phyloP scores from a whole-genome alignment of 2,329 filamentous ascomycete genomes.

The Pseudogymnoascus sp. region DNA sequence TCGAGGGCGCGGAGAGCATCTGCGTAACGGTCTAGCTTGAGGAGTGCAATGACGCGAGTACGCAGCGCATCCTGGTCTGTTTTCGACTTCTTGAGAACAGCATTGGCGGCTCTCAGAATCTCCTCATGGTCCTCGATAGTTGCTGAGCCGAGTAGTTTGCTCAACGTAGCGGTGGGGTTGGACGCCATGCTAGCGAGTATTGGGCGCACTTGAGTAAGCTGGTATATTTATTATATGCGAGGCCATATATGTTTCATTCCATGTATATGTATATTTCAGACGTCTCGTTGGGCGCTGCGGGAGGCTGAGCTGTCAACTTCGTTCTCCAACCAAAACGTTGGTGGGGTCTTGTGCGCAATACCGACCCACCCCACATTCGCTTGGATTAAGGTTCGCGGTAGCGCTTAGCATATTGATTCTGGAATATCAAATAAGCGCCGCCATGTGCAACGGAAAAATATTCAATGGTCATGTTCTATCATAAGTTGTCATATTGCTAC shows the following conservation, averaged over 20 bases:
- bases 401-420: slow-evolving; percentile 6
- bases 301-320: slow-evolving; percentile 13
- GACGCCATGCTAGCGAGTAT: slow-evolving; percentile 24
- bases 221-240: slow-evolving; percentile 1
- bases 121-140: slow-evolving; percentile 67
- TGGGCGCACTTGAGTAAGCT: not conserved
- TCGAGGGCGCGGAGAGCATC: slow-evolving; percentile 67
- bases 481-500: not conserved
- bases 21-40: slow-evolving; percentile 77
- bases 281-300: not conserved
- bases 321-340: slow-evolving; percentile 6
- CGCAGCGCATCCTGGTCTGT: slow-evolving; percentile 54
- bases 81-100: slow-evolving; percentile 56
- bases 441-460: not conserved
- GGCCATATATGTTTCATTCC: slow-evolving; percentile 7
- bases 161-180: slow-evolving; percentile 29
- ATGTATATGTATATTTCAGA: not conserved
- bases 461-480: not conserved
- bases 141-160: slow-evolving; percentile 42
- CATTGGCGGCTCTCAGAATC: slow-evolving; percentile 58
- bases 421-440: slow-evolving; percentile 10
- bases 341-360: slow-evolving; percentile 13
- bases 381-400: slow-evolving; percentile 11
- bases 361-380: slow-evolving; percentile 7
- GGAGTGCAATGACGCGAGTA: slow-evolving; percentile 65